Conservation (phyloP, 257 asterid species). For the Verbascum thapsus region DNA sequence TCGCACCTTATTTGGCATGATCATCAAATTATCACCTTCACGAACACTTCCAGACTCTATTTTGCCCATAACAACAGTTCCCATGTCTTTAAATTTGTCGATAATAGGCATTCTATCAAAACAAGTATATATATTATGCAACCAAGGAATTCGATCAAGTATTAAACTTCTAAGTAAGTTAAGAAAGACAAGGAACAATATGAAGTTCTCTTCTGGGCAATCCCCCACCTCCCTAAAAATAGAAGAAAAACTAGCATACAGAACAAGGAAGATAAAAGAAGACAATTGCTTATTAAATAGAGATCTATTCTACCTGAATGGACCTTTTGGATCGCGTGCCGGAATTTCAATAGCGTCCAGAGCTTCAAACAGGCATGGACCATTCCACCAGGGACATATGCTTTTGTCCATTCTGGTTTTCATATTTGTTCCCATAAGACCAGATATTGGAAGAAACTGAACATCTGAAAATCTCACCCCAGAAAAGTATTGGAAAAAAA, state of each 20-base stretch:
- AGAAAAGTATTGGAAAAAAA: slow-evolving; percentile 12
- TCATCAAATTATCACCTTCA: slow-evolving; percentile 76
- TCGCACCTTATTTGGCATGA: slow-evolving; percentile 94
- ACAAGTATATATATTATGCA: slow-evolving; percentile 27
- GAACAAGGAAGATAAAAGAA: background rate
- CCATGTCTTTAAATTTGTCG: slow-evolving; percentile 93
- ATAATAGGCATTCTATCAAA: slow-evolving; percentile 75
- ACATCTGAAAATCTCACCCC: slow-evolving; percentile 58
- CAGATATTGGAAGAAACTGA: slow-evolving; percentile 91
- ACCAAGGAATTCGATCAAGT: background rate
- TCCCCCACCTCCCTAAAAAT: too few relatives aligned
- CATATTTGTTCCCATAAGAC: slow-evolving; percentile 81
- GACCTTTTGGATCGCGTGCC: slow-evolving; percentile 82
- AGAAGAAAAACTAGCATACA: too few relatives aligned
- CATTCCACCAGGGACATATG: slow-evolving; percentile 84
- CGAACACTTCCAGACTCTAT: slow-evolving; percentile 87
- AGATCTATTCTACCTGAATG: slow-evolving; percentile 62
- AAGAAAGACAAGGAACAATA: slow-evolving; percentile 8
- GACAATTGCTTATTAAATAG: background rate
- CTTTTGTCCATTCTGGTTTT: slow-evolving; percentile 58
- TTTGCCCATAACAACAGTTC: slow-evolving; percentile 97
- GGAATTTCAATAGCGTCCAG: slow-evolving; percentile 85
- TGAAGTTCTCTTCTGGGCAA: background rate
- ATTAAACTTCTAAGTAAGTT: slow-evolving; percentile 13
- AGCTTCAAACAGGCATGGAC: slow-evolving; percentile 90